Evolutionary conservation across 768 basidiomycete genomes (phyloP), one percentile per base, ranked within the genome.

Genomic region (Cubamyces sp.): DNA sequence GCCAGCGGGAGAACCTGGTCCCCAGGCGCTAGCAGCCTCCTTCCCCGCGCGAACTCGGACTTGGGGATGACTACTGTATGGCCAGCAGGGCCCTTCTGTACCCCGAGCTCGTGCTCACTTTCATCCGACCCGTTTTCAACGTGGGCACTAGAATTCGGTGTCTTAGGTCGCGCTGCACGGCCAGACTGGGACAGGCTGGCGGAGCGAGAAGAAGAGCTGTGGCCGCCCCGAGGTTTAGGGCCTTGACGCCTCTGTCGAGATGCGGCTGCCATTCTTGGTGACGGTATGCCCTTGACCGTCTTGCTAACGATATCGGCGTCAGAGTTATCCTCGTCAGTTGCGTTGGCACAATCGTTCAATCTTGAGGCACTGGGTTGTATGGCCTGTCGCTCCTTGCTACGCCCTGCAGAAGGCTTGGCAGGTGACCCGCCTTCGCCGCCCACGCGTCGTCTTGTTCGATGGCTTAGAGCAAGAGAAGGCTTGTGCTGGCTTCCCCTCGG

Each of bases 11-110:
- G 21, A 37, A 41, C 54, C 11, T 12, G 37, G 30, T 66, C 54
- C 14, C 43, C 21, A 23, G 71, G 68, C 23, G 68, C 66, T 14
- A 73, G 46, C 49, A 74, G 53, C 43, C 73, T 60, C 51, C 73
- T 67, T 8, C 63, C 71, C 28, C 67, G 68, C 23, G 68, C 68
- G 50, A 64, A 65, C 26, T 59, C 47, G 19, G 70, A 60, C 51
- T 68, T 71, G 5, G 73, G 73, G 3, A 74, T 63, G 39, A 48
- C 60, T 25, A 70, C 66, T 40, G 61, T 65, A 48, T 59, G 64
- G 15, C 65, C 61, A n/a, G 34, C 14, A 16, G 54, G 46, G 12
- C 26, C 21, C 52, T 39, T n/a, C 23, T 42, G 40, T 28, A 48
- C 61, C 23, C 28, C 16, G 18, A 16, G 21, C 25, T 45, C 50